Evolutionary conservation across 768 basidiomycete species (phyloP).

Genomic region (Rhodocollybia butyracea): DNA sequence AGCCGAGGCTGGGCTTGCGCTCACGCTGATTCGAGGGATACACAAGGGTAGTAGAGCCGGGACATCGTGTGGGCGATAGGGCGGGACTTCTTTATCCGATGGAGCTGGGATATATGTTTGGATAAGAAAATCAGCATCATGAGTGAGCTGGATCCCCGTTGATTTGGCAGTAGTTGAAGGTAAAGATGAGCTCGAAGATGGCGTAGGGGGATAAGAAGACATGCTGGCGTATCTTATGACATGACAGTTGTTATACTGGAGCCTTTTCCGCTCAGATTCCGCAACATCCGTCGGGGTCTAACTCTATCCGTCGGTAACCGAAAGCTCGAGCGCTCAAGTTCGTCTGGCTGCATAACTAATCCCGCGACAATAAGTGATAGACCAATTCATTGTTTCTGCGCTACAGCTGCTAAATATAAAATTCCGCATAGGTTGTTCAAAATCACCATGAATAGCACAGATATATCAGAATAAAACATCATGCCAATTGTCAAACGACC

Average conservation of each 20-base stretch:
- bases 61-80: neutral
- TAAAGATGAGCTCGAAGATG: neutral
- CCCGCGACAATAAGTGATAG: no score
- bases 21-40: conserved; percentile 19
- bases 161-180: neutral
- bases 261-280: neutral
- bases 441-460: no score
- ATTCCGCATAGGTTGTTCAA: no score
- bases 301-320: no score
- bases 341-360: no score
- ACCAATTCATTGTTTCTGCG: no score
- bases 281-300: neutral
- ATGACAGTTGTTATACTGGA: neutral
- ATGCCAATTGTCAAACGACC: no score
- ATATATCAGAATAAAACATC: no score
- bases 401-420: no score
- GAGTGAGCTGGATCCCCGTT: conserved; percentile 3
- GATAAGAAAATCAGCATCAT: conserved; percentile 9
- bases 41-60: conserved; percentile 16
- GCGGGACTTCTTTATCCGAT: neutral
- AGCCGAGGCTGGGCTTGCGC: conserved; percentile 15
- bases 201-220: neutral
- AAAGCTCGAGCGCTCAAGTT: no score
- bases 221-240: neutral
- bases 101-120: conserved; percentile 7